Percentiles rank a stretch among this genome's conserved stretches.
Evolutionary conservation across 2,329 filamentous ascomycete genomes (phyloP).

Genomic region (Aspergillus sp.): DNA sequence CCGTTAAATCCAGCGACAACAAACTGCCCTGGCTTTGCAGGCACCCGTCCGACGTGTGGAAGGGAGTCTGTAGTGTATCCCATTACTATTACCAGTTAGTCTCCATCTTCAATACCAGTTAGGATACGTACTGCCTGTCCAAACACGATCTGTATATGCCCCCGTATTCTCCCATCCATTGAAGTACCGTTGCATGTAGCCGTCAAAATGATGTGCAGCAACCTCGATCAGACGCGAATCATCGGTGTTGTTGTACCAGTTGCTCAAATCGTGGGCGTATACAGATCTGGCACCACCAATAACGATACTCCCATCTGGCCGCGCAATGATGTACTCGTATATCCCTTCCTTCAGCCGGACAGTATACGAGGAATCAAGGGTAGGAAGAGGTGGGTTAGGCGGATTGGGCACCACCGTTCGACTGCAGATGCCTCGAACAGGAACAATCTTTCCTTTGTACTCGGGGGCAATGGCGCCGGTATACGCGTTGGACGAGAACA

Average conservation of each 20-base stretch:
- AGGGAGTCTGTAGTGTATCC: slow-evolving; percentile 52
- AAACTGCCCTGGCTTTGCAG: slow-evolving; percentile 51
- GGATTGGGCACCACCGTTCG: slow-evolving; percentile 27
- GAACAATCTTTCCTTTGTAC: slow-evolving; percentile 71
- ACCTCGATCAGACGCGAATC: slow-evolving; percentile 51
- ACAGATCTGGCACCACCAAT: slow-evolving; percentile 59
- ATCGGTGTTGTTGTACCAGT: slow-evolving; percentile 48
- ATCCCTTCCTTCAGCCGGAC: slow-evolving; percentile 59
- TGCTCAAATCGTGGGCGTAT: slow-evolving; percentile 30
- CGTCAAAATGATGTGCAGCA: slow-evolving; percentile 41
- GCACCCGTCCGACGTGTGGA: slow-evolving; percentile 54
- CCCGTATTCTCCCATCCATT: slow-evolving; percentile 36
- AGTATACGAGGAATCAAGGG: slow-evolving; percentile 50
- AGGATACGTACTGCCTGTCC: slow-evolving; percentile 32
- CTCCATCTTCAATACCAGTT: neutral
- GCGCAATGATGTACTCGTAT: slow-evolving; percentile 58
- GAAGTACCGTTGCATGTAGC: slow-evolving; percentile 37
- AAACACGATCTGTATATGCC: slow-evolving; percentile 30
- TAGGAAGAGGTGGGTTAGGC: slow-evolving; percentile 29
- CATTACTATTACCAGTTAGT: slow-evolving; percentile 40
- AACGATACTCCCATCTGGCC: slow-evolving; percentile 54
- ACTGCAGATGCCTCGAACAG: slow-evolving; percentile 61
- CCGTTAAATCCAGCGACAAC: slow-evolving; percentile 63
- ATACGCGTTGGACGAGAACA: slow-evolving; percentile 85
- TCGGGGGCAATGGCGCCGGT: slow-evolving; percentile 71